Conservation (phyloP, 495 filamentous ascomycete species). For the Tuber aestivum region DNA sequence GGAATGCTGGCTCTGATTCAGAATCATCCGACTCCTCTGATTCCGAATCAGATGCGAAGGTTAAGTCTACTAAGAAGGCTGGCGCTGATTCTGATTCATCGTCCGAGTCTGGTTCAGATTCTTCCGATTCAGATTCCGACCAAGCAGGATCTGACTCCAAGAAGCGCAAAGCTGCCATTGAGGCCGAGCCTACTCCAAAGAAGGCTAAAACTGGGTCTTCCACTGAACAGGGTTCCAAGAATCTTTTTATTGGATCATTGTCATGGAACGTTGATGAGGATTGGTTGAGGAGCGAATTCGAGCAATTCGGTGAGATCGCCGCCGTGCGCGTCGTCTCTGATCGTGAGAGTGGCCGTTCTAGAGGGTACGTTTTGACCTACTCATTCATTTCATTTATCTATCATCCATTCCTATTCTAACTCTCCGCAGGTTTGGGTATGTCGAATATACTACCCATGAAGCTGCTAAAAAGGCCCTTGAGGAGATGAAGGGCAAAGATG, state of each 20-base stretch:
- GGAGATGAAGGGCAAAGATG: conserved; percentile 68
- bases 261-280: conserved; percentile 95
- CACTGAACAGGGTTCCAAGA: conserved; percentile 56
- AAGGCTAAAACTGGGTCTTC: conserved; percentile 68
- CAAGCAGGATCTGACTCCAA: conserved; percentile 54
- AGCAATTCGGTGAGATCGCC: conserved; percentile 70
- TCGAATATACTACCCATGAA: conserved; percentile 70
- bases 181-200: conserved; percentile 59
- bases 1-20: conserved; percentile 24
- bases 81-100: conserved; percentile 29
- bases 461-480: conserved; percentile 70
- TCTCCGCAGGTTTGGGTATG: conserved; percentile 73
- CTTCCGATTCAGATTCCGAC: conserved; percentile 46
- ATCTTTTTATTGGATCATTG: conserved; percentile 87
- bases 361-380: conserved; percentile 55
- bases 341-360: conserved; percentile 72
- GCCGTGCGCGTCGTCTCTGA: conserved; percentile 78
- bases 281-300: conserved; percentile 79
- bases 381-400: background rate
- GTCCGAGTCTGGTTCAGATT: conserved; percentile 47
- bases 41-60: conserved; percentile 45
- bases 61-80: conserved; percentile 41
- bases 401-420: conserved; percentile 37
- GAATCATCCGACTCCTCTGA: conserved; percentile 38
- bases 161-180: conserved; percentile 83